Conservation (phyloP, 306 rosid genomes). For the Castanopsis chinensis region DNA sequence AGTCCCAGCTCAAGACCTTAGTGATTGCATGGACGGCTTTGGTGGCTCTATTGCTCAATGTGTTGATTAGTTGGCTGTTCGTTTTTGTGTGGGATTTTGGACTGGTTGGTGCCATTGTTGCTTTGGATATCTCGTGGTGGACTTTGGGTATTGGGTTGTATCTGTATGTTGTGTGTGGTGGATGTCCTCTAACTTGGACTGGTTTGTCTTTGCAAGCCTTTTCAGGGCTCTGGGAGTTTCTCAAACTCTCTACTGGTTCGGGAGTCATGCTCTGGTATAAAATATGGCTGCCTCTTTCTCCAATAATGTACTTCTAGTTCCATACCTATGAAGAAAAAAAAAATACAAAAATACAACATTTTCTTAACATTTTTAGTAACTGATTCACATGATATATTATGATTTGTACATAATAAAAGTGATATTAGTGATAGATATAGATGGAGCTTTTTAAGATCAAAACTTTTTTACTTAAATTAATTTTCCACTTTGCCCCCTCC, state of each 20-base stretch:
- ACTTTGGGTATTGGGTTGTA: constrained; percentile 49
- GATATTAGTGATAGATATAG: no score
- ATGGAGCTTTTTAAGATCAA: no score
- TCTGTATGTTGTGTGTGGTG: constrained; percentile 40
- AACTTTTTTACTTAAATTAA: no score
- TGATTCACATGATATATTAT: no score
- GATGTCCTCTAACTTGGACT: constrained; percentile 71
- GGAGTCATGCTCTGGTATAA: constrained; percentile 72
- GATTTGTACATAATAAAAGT: no score
- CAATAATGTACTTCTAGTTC: no score
- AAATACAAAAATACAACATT: no score
- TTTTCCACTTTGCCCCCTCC: no score
- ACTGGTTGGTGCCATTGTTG: constrained; percentile 59
- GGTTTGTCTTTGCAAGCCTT: constrained; percentile 65
- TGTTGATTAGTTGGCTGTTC: constrained; percentile 43
- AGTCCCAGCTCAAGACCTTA: constrained; percentile 55
- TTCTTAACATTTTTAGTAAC: no score
- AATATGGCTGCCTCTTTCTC: no score
- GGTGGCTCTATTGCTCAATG: constrained; percentile 37
- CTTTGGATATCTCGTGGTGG: constrained; percentile 75
- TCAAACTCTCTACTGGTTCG: constrained; percentile 63
- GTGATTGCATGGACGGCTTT: constrained; percentile 60
- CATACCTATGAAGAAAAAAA: no score
- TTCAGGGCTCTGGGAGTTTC: constrained; percentile 65
- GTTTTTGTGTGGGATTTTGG: constrained; percentile 51